Base-by-base conservation (phyloP, 345 rosid species). In the Moringa oleifera region DNA sequence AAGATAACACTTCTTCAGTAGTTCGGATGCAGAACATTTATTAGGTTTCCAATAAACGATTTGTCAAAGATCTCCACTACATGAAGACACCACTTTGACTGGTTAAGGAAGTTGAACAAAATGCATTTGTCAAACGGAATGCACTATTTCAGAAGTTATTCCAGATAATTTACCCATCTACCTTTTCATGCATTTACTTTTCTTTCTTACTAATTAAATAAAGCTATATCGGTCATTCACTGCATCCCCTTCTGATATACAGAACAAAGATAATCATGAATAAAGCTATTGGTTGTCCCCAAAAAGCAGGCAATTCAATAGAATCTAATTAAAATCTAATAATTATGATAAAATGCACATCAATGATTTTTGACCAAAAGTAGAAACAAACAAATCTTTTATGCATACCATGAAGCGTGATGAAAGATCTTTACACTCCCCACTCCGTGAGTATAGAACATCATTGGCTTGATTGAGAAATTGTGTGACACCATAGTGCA, bases 401-500 rank as follows among this genome's bases (percentile, higher is more conserved):
- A 9, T 9, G 58, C 83, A 63, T 78, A 90, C 90, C 71, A 79
- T 50, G 56, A 90, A 83, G 55, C 65, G 74, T 0, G 81, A 65
- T 7, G 88, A 90, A 56, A 84, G 61, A 73, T 79, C 81, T 67
- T 81, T 85, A 56, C 57, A 76, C 12, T 82, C 87, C 31, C 68
- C 74, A 7, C 59, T 61, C 67, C 69, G 71, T 45, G 83, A 64
- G 47, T 67, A 63, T 57, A 85, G 58, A 28, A 56, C 63, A 64
- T 51, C 25, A 28, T 63, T 65, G 52, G 95, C 92, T 71, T 90
- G 90, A 62, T 57, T 62, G 25, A 82, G 82, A 56, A 82, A 70
- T 62, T 80, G 85, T 16, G 79, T 61, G 57, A 84, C 72, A 21
- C 97, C 95, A 53, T 64, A 68, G 75, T 90, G 97, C 57, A 90